phyloP scores from a whole-genome alignment of 768 basidiomycete genomes.

The Panaeolus cyanescens region DNA sequence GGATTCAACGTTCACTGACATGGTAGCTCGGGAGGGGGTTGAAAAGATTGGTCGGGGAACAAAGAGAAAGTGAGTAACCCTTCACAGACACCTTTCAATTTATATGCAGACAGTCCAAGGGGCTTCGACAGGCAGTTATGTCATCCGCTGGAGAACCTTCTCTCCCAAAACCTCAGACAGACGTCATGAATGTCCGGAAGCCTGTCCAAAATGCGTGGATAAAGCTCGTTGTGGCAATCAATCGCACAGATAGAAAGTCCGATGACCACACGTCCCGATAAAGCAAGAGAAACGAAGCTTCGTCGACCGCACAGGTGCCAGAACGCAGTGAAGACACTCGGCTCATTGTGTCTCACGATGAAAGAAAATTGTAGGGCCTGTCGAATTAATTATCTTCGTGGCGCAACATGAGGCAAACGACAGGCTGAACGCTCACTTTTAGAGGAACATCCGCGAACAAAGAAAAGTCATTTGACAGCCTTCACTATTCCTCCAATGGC shows the following conservation, averaged over 20 bases:
- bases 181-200: conserved; percentile 2
- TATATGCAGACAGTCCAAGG: neutral
- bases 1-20: conserved; percentile 32
- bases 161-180: neutral
- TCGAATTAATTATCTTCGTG: neutral
- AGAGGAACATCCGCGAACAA: neutral
- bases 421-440: neutral
- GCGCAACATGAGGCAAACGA: neutral
- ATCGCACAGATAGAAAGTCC: neutral
- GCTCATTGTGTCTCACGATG: neutral
- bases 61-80: neutral
- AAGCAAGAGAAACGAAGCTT: neutral
- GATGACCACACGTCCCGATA: neutral
- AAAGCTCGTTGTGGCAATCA: neutral
- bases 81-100: neutral
- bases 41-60: neutral
- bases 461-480: neutral
- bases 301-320: neutral
- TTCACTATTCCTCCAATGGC: neutral
- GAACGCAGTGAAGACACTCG: neutral
- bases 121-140: neutral
- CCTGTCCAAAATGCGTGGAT: neutral
- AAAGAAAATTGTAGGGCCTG: neutral
- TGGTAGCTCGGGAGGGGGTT: neutral
- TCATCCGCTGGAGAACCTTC: neutral